Conservation (phyloP, 768 basidiomycete genomes). For the Lentinus tigrinus region DNA sequence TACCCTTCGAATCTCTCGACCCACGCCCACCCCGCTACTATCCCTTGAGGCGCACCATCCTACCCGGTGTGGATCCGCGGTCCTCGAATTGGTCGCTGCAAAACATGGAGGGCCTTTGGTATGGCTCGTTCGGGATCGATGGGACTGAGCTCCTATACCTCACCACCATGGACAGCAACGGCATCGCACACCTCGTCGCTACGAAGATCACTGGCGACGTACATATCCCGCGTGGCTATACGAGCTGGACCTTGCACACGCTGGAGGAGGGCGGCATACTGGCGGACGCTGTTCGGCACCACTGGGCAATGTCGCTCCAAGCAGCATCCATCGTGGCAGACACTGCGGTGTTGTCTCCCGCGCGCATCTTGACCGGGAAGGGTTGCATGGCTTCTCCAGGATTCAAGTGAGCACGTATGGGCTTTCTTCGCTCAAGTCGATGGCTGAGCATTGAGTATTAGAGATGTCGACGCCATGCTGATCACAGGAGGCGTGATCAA, state of each 20-base stretch:
- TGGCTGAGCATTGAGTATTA: background rate
- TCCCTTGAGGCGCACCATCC: conserved; percentile 8
- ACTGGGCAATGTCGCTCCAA: background rate
- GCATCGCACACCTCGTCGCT: conserved; percentile 8
- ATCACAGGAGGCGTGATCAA: conserved; percentile 8
- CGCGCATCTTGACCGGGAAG: background rate
- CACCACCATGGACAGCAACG: background rate
- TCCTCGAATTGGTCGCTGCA: conserved; percentile 3
- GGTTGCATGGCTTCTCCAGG: background rate
- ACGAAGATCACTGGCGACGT: conserved; percentile 21
- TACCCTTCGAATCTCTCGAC: conserved; percentile 8
- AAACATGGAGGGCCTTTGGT: conserved; percentile 17
- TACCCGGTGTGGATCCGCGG: conserved; percentile 1
- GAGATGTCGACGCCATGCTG: conserved; percentile 1
- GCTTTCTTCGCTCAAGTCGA: background rate
- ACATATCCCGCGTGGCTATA: conserved; percentile 18
- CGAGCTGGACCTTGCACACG: conserved; percentile 11
- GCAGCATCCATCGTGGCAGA: background rate
- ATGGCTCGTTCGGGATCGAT: conserved; percentile 13
- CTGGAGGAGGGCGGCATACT: background rate
- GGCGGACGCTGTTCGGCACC: background rate
- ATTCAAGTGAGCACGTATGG: conserved; percentile 9
- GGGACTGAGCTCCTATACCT: conserved; percentile 18
- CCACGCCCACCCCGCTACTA: conserved; percentile 17
- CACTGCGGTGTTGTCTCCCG: background rate